Conservation (phyloP, 2,329 filamentous ascomycete species). For the Pseudonectria buxi region DNA sequence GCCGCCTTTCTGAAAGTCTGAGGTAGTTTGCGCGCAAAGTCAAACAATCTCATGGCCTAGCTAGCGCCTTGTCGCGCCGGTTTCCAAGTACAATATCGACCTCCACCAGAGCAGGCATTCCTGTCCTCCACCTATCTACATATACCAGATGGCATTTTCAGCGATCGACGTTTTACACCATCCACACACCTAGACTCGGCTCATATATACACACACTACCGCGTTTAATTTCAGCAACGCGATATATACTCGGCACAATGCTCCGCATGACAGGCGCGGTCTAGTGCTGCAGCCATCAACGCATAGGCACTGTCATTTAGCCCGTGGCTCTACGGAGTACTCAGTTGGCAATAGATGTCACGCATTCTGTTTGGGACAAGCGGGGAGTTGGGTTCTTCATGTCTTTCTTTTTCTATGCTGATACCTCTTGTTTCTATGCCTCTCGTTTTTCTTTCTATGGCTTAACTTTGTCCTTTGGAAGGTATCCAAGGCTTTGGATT, state of each 20-base stretch:
- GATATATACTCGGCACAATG: no score
- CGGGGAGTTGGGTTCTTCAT: slow-evolving; percentile 1
- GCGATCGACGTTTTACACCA: background rate
- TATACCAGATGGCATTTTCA: background rate
- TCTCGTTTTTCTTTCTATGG: background rate
- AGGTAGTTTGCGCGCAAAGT: slow-evolving; percentile 26
- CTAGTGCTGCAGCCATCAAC: background rate
- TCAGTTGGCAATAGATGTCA: no score
- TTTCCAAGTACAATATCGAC: no score
- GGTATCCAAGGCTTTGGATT: no score
- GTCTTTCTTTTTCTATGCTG: background rate
- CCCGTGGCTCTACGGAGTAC: no score
- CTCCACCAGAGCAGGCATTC: no score
- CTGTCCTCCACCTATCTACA: no score
- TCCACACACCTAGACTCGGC: background rate
- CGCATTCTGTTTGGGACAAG: no score
- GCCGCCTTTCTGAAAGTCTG: slow-evolving; percentile 43
- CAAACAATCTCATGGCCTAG: no score
- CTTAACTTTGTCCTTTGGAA: background rate
- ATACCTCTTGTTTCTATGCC: background rate
- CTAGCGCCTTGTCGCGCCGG: no score
- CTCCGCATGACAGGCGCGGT: no score
- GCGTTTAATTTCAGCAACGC: slow-evolving; percentile 1
- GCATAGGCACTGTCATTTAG: background rate
- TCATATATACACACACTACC: background rate